These are phyloP conservation scores for Phytophthora vignae DNA, from an alignment of 352 stramenopile genomes.

Conservation along the genomic window DNA sequence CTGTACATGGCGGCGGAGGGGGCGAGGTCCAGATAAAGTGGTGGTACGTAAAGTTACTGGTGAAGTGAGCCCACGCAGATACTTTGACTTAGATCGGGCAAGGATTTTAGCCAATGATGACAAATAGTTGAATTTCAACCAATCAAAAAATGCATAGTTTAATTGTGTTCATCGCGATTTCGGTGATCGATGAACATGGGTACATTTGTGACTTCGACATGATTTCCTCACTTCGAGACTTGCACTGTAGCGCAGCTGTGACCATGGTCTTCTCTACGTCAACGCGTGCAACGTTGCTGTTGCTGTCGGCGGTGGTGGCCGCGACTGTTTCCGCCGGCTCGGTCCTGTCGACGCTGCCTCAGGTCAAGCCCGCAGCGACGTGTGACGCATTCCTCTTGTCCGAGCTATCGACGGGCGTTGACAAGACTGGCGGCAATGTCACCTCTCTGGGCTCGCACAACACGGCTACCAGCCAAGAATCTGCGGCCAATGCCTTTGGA, in stretches of 20 bases:
- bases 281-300: not conserved
- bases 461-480: not conserved
- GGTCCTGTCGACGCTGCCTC: conserved; percentile 2
- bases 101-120: conserved; percentile 16
- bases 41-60: not conserved
- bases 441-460: not conserved
- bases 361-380: not conserved
- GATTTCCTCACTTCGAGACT: conserved; percentile 13
- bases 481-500: not conserved
- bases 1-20: conserved; percentile 58
- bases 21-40: not conserved
- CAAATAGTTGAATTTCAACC: not conserved
- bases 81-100: not conserved
- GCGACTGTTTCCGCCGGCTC: not conserved
- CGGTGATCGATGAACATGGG: conserved; percentile 35
- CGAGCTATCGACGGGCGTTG: conserved; percentile 13
- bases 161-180: conserved; percentile 21
- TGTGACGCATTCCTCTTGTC: conserved; percentile 19
- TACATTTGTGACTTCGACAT: not conserved
- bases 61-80: not conserved
- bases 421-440: not conserved
- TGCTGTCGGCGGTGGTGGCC: not conserved
- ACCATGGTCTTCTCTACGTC: too few species aligned
- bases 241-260: not conserved
- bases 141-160: too few species aligned